A percentile compares a stretch with the other conserved stretches of the same genome.
Evolutionary conservation across 2,329 filamentous ascomycete genomes (phyloP).

Genomic region (Pleomassaria siparia): DNA sequence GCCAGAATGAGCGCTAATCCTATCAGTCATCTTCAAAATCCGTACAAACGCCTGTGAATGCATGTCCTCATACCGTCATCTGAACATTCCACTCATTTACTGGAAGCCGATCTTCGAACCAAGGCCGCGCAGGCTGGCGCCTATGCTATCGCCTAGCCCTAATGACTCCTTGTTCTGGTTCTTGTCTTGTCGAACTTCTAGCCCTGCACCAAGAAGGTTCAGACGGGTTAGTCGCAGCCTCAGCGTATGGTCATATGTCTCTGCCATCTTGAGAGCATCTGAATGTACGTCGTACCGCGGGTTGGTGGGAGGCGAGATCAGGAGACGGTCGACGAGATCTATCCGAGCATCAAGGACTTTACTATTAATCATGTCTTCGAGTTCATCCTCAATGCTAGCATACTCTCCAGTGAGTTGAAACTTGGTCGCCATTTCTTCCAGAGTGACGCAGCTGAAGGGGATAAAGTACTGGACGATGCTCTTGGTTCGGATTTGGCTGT

Average conservation of each 20-base stretch:
- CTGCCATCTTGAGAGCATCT: slow-evolving; percentile 67
- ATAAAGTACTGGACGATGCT: slow-evolving; percentile 92
- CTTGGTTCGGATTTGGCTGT: slow-evolving; percentile 77
- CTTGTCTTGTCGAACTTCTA: slow-evolving; percentile 61
- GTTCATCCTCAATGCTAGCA: slow-evolving; percentile 66
- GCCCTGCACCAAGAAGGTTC: slow-evolving; percentile 71
- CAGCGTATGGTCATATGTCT: slow-evolving; percentile 72
- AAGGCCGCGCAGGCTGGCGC: slow-evolving; percentile 29
- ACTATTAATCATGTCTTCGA: slow-evolving; percentile 74
- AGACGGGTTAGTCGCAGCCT: slow-evolving; percentile 76
- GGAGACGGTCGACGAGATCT: slow-evolving; percentile 77
- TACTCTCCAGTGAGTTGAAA: slow-evolving; percentile 64
- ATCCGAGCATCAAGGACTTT: slow-evolving; percentile 76
- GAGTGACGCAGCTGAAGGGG: slow-evolving; percentile 83
- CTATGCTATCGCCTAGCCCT: slow-evolving; percentile 22
- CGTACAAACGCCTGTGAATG: slow-evolving; percentile 7
- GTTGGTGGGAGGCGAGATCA: slow-evolving; percentile 71
- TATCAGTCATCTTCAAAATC: background rate
- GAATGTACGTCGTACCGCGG: slow-evolving; percentile 70
- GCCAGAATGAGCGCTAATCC: background rate
- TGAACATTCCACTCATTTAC: slow-evolving; percentile 9
- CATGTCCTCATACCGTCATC: background rate
- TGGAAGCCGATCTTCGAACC: slow-evolving; percentile 33
- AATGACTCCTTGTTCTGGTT: slow-evolving; percentile 14
- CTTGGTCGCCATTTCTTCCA: slow-evolving; percentile 74